These are phyloP conservation scores for Auricularia heimuer DNA, from an alignment of 768 basidiomycete species.

Conservation along the genomic window DNA sequence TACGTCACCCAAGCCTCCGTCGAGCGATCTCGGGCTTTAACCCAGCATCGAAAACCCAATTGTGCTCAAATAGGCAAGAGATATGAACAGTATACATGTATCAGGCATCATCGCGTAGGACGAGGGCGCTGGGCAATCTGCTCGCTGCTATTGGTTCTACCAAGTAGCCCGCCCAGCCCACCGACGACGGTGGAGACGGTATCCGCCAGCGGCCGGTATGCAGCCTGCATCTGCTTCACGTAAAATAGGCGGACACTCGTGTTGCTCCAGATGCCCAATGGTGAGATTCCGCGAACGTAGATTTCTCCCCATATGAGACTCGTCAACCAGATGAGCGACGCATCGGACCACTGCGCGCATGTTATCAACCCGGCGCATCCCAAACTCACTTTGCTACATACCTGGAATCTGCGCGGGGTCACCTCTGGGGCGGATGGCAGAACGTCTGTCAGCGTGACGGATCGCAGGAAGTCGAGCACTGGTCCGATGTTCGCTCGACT, in stretches of 20 bases:
- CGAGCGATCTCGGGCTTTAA: too few relatives aligned
- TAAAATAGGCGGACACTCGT: constrained; percentile 86
- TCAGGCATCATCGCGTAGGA: background rate
- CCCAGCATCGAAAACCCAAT: too few relatives aligned
- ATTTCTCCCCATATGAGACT: constrained; percentile 94
- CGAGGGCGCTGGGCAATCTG: background rate
- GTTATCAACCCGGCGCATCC: constrained; percentile 8
- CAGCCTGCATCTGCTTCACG: constrained; percentile 72
- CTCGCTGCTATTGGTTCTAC: background rate
- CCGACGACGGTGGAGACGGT: constrained; percentile 76
- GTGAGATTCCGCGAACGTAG: constrained; percentile 82
- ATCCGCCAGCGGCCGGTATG: constrained; percentile 64
- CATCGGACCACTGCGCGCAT: constrained; percentile 74
- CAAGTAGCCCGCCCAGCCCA: constrained; percentile 47
- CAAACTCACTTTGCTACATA: constrained; percentile 26
- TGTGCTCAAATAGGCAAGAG: background rate
- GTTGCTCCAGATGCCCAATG: constrained; percentile 81
- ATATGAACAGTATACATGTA: background rate
- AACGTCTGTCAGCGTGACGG: constrained; percentile 56
- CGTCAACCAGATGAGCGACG: constrained; percentile 85
- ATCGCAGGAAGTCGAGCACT: constrained; percentile 67
- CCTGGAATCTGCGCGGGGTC: constrained; percentile 65
- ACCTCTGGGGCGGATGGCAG: constrained; percentile 62
- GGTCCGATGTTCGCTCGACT: constrained; percentile 48
- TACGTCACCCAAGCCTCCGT: too few relatives aligned